These are phyloP conservation scores for Parathielavia appendiculata DNA, from an alignment of 495 filamentous ascomycete species.

Conservation along the genomic window DNA sequence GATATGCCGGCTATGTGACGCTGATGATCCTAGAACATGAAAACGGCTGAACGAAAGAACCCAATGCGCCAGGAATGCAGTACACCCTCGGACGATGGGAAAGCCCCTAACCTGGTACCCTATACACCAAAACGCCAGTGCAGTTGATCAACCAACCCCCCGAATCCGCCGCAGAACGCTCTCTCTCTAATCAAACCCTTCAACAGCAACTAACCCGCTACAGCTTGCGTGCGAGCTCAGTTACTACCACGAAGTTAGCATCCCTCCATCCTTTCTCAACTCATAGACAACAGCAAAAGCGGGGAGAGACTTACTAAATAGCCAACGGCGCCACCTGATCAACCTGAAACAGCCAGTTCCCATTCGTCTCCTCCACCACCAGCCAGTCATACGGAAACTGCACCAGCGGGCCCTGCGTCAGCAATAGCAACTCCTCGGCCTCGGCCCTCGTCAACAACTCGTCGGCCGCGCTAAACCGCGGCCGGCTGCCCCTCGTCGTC, in stretches of 20 bases:
- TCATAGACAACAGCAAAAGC: not conserved
- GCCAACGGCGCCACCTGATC: constrained; percentile 93
- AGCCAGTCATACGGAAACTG: constrained; percentile 96
- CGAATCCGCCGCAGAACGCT: not conserved
- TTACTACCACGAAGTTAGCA: constrained; percentile 12
- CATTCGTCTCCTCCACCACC: constrained; percentile 78
- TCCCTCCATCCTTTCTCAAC: no score
- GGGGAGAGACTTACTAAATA: constrained; percentile 75
- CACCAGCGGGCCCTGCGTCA: constrained; percentile 85
- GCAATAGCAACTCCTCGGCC: constrained; percentile 71
- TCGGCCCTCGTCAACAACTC: constrained; percentile 66
- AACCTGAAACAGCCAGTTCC: constrained; percentile 95
- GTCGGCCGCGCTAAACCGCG: constrained; percentile 57
- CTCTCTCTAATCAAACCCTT: not conserved
- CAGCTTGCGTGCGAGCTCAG: not conserved
- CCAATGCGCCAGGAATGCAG: constrained; percentile 3
- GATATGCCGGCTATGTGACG: not conserved
- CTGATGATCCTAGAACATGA: not conserved
- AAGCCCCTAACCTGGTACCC: not conserved
- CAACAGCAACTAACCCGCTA: not conserved
- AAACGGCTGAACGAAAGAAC: not conserved
- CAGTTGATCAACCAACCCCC: not conserved
- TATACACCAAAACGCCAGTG: not conserved
- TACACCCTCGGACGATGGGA: not conserved
- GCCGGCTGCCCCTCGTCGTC: constrained; percentile 71